Conservation (phyloP, 257 asterid species). For the Plantago elongata region DNA sequence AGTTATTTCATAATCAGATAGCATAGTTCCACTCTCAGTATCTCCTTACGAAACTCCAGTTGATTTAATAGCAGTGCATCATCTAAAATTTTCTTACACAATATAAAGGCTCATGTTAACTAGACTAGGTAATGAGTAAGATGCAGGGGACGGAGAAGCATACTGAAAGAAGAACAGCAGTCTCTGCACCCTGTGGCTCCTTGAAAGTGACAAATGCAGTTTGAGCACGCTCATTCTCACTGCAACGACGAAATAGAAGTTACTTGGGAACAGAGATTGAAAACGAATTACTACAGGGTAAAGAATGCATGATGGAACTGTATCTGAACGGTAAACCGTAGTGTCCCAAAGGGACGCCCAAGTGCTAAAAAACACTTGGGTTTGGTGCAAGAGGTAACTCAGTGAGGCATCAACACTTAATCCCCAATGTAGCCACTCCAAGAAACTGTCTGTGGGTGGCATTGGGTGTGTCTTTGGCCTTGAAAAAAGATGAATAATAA, state of each 20-base stretch:
- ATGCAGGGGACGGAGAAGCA: constrained; percentile 13
- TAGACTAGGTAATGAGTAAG: neutral
- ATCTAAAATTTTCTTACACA: neutral
- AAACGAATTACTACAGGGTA: constrained; percentile 8
- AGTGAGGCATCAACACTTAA: too few relatives aligned
- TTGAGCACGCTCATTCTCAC: constrained; percentile 59
- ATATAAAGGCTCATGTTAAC: neutral
- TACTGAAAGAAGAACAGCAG: constrained; percentile 71
- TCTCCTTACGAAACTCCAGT: neutral
- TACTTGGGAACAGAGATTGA: constrained; percentile 2
- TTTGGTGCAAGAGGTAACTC: too few relatives aligned
- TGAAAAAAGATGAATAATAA: neutral
- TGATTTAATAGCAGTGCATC: neutral
- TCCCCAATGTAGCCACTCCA: too few relatives aligned
- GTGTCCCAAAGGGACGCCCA: neutral
- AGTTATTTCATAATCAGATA: constrained; percentile 8
- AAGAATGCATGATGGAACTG: constrained; percentile 9
- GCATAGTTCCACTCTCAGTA: neutral
- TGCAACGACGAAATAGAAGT: constrained; percentile 18
- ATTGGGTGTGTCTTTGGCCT: too few relatives aligned
- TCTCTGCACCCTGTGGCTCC: constrained; percentile 57
- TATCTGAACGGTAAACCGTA: constrained; percentile 5
- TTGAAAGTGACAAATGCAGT: constrained; percentile 58
- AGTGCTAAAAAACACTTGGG: too few relatives aligned
- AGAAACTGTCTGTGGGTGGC: too few relatives aligned